Evolutionary conservation across 148 eudicot species (phyloP), one percentile per base, ranked within the genome.

Genomic region (Chenopodium quinoa): DNA sequence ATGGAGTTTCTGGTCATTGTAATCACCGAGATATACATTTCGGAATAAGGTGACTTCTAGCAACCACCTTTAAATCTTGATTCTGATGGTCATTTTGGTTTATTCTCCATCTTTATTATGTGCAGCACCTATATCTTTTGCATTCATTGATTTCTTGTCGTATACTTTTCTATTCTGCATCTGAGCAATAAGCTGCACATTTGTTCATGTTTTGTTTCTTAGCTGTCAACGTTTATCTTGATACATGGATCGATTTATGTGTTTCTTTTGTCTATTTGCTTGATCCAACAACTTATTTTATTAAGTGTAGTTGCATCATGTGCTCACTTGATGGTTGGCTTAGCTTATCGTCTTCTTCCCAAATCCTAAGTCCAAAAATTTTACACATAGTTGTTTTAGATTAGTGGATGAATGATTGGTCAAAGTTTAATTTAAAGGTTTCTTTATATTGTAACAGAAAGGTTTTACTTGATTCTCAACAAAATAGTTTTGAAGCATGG

Each of bases 1-100:
- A 90, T 86, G 98, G 99, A 66, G 95, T 96, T 80, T 96, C 98
- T 67, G 99, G 99, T 67, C 99, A 96, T 84, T 91, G 94, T 83
- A 94, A 96, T 86, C 99, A 96, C 80, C 83, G 92, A 69, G 99
- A 96, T 66, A 89, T 91, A 2, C 84, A 91, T 84, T 86, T 76
- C 76, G 99, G 99, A 37, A 85, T 90, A 83, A 85, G 90, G 99
- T 95, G 84, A 81, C 80, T 78, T 58, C 54, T 40, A 32, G 44
- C 48, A 48, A 12, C 19, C 50, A 23, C 73, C 72, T 71, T 69
- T 2, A 17, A 40, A 82, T 29, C 50, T 4, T 69, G 44, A 7
- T 50, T 32, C 25, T 72, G 3, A n/a, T 32, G 62, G 63, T 75
- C 79, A 44, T 2, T 47, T 47, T 63, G 46, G 34, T 37, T 4